Conservation (phyloP, 1,284 basidiomycete genomes). For the Fomitopsis betulina region DNA sequence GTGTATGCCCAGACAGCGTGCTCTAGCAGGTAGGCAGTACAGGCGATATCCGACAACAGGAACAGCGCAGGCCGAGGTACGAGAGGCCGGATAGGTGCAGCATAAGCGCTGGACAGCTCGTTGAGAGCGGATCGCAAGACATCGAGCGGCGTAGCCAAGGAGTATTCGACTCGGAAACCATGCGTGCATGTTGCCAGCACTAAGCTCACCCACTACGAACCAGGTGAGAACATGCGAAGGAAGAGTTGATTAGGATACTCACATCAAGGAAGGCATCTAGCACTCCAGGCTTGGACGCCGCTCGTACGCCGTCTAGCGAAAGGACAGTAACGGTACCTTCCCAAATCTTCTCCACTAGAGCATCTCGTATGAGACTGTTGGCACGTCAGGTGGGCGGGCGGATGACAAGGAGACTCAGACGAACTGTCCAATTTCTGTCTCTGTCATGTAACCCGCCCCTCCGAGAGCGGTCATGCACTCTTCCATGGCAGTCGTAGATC, state of each 20-base stretch:
- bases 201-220: conserved; percentile 46
- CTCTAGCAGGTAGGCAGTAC: conserved; percentile 54
- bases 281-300: conserved; percentile 35
- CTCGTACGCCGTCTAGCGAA: conserved; percentile 61
- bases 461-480: conserved; percentile 75
- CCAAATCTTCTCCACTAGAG: conserved; percentile 78
- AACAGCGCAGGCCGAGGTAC: conserved; percentile 53
- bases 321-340: conserved; percentile 73
- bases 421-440: conserved; percentile 58
- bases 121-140: conserved; percentile 34
- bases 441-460: conserved; percentile 83
- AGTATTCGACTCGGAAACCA: conserved; percentile 18
- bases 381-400: neutral
- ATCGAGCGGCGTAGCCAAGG: conserved; percentile 25
- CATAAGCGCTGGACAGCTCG: conserved; percentile 33
- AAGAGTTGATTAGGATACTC: conserved; percentile 8
- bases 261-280: conserved; percentile 36
- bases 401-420: conserved; percentile 4
- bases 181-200: conserved; percentile 40
- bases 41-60: conserved; percentile 49
- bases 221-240: neutral
- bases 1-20: conserved; percentile 56
- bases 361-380: conserved; percentile 52
- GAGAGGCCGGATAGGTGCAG: conserved; percentile 36
- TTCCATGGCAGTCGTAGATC: conserved; percentile 59